A percentile compares a stretch with the other conserved stretches of the same genome.
phyloP scores from a whole-genome alignment of 305 asterid species.

The Salvia sclarea region DNA sequence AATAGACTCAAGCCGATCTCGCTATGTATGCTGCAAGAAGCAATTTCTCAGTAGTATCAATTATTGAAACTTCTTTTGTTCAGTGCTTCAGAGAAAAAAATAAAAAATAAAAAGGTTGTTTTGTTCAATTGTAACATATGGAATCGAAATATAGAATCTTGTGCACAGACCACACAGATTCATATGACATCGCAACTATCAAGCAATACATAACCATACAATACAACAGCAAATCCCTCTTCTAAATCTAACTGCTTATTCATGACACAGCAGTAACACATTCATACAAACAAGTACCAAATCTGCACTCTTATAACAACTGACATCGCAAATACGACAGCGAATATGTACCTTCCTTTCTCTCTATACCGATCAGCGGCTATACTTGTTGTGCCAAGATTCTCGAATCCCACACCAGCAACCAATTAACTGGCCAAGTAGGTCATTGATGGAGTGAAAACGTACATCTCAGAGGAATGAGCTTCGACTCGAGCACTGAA shows the following conservation, averaged over 20 bases:
- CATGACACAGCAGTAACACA: not conserved
- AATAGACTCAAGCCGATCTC: too few relatives aligned
- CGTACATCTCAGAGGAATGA: conserved; percentile 53
- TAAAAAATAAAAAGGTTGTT: too few relatives aligned
- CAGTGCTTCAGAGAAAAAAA: too few relatives aligned
- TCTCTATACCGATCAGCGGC: not conserved
- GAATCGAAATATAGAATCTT: conserved; percentile 5
- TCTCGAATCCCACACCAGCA: conserved; percentile 9
- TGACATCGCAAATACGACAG: not conserved
- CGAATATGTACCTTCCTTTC: not conserved
- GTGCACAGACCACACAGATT: not conserved
- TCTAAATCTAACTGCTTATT: conserved; percentile 13
- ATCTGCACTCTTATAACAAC: conserved; percentile 6
- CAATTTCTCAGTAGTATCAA: not conserved
- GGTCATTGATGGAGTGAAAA: conserved; percentile 34
- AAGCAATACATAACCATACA: conserved; percentile 16
- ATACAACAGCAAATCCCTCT: not conserved
- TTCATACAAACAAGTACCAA: conserved; percentile 1
- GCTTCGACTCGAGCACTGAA: conserved; percentile 42
- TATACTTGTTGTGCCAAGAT: not conserved
- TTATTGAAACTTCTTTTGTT: not conserved
- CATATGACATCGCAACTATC: too few relatives aligned
- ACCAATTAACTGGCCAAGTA: conserved; percentile 34
- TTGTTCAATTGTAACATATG: not conserved
- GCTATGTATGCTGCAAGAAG: not conserved